Base-by-base conservation (phyloP, 805 yeast species). In the Ogataea nitratoaversa region DNA sequence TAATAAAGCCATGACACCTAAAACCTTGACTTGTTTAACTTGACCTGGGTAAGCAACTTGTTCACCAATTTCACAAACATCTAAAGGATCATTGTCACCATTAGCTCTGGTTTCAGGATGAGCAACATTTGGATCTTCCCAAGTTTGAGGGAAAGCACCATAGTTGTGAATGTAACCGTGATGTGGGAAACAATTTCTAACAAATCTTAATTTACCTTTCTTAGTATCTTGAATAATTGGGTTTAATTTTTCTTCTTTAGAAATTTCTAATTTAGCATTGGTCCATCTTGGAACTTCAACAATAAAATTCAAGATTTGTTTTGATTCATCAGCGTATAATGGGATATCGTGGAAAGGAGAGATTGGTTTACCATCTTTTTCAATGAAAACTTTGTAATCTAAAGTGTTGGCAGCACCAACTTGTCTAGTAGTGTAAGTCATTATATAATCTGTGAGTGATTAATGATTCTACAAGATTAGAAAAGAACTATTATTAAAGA, bases 251-350 rank as follows among this genome's bases (percentile, higher is more conserved):
- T 70, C 70, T 57, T 85, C 95, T 71, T 89, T 90, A 65, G 84
- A 78, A 67, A 90, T 89, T 69, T 93, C 99, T 66, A 90, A 75
- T 74, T 93, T 93, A 51, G 97, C 98, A 65, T 93, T 93, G 60
- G 95, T 78, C 97, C 97, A 91, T 68, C 98, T 84, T 63, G 99
- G 99, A 52, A 93, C 89, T 71, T 93, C 99, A 49, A 93, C 97
- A 56, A 93, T 50, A 63, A 62, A 58, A 76, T 84, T 85, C 53
- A 84, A 73, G 56, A 90, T 77, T 59, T 90, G 82, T 72, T 86
- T 84, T 62, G 86, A 90, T 65, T 88, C 86, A 69, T 91, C 93
- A 57, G 98, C 97, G 60, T 82, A 90, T 65, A 93, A 76, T 49
- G 95, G 93, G 50, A 85, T 79, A 62, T 84, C 95, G 63, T 93